Base-by-base conservation (phyloP, 2,329 filamentous ascomycete genomes). In the Neonectria faginata region DNA sequence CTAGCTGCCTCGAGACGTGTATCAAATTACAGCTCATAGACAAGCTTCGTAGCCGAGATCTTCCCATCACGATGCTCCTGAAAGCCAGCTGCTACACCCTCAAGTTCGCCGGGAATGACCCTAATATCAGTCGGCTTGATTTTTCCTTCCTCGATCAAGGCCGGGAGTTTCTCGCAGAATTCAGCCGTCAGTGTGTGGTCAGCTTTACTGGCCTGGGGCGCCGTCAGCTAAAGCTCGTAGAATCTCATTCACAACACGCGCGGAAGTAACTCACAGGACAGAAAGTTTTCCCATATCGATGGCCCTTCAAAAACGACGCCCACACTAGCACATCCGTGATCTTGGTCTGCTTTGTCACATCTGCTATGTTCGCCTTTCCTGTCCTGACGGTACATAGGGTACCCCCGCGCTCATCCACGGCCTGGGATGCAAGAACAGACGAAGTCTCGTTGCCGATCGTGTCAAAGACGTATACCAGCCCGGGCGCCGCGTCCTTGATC, bases 261-360 rank as follows among this genome's bases (percentile, higher is more conserved):
- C 76, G 69, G 12, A 14, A 59, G n/a, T 5, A 5, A 76, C 76
- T 69, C 61, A 81, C 80, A 5, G 78, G 76, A 75, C 76, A 83
- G 39, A 71, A 66, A 33, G 79, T 77, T 0, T 71, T 62, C 1
- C 75, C 73, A 63, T 81, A 82, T 2, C 68, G 53, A 52, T 80
- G 77, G 5, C 81, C 77, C 57, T 80, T 80, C 31, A 80, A 59
- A 48, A 83, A 83, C 1, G 75, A 76, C 2, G 78, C 81, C 78
- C 78, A 81, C 0, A 83, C 79, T n/a, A 82, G 67, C 4, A 83
- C 79, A 67, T 81, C 78, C 0, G 76, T 80, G 2, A 83, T 77
- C 20, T 73, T 75, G 3, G 76, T 77, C 3, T 73, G 67, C 18
- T 71, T 62, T 0, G 73, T 66, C 0, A 82, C 78, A 36, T 75